Base-by-base conservation (phyloP, 2,329 filamentous ascomycete species). In the Fusarium sp. region DNA sequence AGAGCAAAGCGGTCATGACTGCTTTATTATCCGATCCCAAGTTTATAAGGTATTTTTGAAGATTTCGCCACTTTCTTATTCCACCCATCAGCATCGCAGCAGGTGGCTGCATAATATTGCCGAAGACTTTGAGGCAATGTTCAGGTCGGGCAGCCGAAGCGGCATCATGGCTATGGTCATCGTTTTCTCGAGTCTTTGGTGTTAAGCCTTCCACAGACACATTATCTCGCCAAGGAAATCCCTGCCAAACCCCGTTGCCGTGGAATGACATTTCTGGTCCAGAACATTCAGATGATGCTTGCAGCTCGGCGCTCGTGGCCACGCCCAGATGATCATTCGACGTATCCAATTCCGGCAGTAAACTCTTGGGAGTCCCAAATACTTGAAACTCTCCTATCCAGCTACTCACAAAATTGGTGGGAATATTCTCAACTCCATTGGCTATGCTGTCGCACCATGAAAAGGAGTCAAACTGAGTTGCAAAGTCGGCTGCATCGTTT, bases 61-160 rank as follows among this genome's bases (percentile, higher is more conserved):
- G 3, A 2, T 59, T 15, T 26, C 50, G 52, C 50, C 57, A 59
- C 7, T 39, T 59, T 18, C 33, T 57, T 8, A 59, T 46, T 3
- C 57, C 57, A 4, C 57, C 50, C 41, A 59, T 59, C 5, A 59
- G n/a, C 41, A 59, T 59, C 8, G 57, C 50, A 0, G 41, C 29
- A 12, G 57, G 57, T 7, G 57, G 57, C 18, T 59, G 57, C 33
- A 59, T 46, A 0, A 59, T 59, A 15, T 57, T 59, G 4, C 28
- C 21, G 28, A 59, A 59, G 8, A 56, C 26, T 6, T n/a, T 57
- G 2, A 59, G 31, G 8, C 18, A 8, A 1, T 5, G 5, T 2
- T 20, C 23, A 21, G 31, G n/a, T n/a, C n/a, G n/a, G n/a, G n/a
- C n/a, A n/a, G n/a, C n/a, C n/a, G n/a, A n/a, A n/a, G n/a, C n/a